Evolutionary conservation across 257 asterid species (phyloP).

Genomic region (Verbena officinalis): DNA sequence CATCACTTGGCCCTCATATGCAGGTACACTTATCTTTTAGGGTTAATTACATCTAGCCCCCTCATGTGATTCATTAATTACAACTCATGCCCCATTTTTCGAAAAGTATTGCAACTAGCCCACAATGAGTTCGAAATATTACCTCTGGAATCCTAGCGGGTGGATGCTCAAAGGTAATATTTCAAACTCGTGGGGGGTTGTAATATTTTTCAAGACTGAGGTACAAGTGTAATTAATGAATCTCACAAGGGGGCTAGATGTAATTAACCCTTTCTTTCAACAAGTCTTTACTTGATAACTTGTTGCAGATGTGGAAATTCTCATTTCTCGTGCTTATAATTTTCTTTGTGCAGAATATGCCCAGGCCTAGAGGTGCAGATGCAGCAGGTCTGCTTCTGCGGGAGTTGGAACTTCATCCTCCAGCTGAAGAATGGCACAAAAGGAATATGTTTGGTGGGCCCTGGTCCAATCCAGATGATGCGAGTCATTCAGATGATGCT

Average conservation of each 20-base stretch:
- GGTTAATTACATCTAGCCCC: no score
- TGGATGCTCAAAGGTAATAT: no score
- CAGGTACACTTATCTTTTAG: no score
- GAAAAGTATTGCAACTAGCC: no score
- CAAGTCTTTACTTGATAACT: conserved; percentile 11
- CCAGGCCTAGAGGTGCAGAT: conserved; percentile 99
- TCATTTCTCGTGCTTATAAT: conserved; percentile 4
- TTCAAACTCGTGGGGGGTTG: no score
- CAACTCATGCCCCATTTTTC: no score
- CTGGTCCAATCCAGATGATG: conserved; percentile 86
- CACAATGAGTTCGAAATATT: no score
- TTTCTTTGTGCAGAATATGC: conserved; percentile 75
- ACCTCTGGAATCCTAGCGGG: no score
- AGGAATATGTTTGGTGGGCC: conserved; percentile 98
- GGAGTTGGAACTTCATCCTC: conserved; percentile 98
- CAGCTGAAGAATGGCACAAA: conserved; percentile 99
- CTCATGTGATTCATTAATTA: no score
- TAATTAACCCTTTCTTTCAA: conserved; percentile 3
- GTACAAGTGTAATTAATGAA: no score
- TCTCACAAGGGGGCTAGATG: no score
- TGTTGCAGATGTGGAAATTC: background rate
- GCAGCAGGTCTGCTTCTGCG: conserved; percentile 99
- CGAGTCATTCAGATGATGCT: conserved; percentile 50
- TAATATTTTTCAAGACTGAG: no score
- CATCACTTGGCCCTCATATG: conserved; percentile 99